Evolutionary conservation across 2,329 filamentous ascomycete species (phyloP).

Genomic region (Ceratocystis harringtonii): DNA sequence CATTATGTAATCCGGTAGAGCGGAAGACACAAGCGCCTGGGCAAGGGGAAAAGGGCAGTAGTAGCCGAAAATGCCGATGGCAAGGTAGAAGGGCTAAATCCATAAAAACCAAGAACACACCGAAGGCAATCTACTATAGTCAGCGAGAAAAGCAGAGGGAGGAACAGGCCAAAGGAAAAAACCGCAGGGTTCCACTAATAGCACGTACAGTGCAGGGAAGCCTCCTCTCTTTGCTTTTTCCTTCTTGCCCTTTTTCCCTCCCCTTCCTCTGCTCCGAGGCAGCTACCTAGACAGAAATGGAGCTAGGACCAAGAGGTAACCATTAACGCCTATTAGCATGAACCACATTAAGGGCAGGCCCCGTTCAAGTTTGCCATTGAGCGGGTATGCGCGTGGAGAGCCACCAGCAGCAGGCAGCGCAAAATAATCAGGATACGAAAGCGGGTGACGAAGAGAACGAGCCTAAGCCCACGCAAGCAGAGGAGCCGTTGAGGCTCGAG

Average conservation of each 20-base stretch:
- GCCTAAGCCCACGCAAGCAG: not conserved
- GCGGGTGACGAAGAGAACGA: not conserved
- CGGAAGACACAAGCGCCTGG: slow-evolving; percentile 13
- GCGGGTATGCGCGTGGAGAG: too few relatives aligned
- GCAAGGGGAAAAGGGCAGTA: slow-evolving; percentile 9
- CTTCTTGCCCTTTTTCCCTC: not conserved
- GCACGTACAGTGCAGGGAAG: not conserved
- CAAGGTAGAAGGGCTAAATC: slow-evolving; percentile 8
- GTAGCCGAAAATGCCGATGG: slow-evolving; percentile 17
- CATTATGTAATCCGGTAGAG: slow-evolving; percentile 16
- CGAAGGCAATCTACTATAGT: not conserved
- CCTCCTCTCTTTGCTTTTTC: not conserved
- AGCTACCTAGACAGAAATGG: not conserved
- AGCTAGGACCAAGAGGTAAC: not conserved
- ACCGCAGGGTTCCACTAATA: not conserved
- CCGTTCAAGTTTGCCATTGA: too few relatives aligned
- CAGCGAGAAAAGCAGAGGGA: not conserved
- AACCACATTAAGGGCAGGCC: too few relatives aligned
- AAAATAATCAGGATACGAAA: not conserved
- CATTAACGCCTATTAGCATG: not conserved
- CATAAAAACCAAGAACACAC: not conserved
- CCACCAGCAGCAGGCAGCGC: too few relatives aligned
- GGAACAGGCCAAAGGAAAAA: not conserved
- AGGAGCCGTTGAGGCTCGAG: not conserved
- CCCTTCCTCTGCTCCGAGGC: not conserved